Conservation (phyloP, 2,329 filamentous ascomycete species). For the Penicillium glabrum region DNA sequence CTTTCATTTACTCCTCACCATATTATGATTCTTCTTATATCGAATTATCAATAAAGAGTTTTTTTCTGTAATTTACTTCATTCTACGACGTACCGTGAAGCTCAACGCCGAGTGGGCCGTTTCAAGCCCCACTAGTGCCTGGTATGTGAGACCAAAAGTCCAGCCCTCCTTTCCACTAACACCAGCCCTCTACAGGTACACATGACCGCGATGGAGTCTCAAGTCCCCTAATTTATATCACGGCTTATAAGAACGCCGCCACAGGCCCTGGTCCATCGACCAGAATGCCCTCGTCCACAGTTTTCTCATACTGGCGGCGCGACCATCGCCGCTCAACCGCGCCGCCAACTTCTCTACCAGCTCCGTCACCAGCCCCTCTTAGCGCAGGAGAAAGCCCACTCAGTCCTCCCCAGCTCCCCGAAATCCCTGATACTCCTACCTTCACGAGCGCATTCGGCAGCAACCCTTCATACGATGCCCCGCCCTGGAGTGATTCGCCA, state of each 20-base stretch:
- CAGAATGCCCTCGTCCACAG: constrained; percentile 38
- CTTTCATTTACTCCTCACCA: neutral
- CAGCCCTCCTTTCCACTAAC: constrained; percentile 13
- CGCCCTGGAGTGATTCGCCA: constrained; percentile 22
- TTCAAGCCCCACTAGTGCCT: constrained; percentile 17
- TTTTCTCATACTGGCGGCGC: constrained; percentile 43
- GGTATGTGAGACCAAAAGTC: constrained; percentile 19
- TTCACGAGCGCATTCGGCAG: constrained; percentile 30
- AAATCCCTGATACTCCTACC: constrained; percentile 29
- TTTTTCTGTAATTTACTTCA: neutral
- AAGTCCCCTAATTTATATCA: constrained; percentile 9
- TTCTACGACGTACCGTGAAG: neutral
- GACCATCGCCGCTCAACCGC: constrained; percentile 38
- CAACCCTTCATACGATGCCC: constrained; percentile 19
- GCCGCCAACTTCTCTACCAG: constrained; percentile 26
- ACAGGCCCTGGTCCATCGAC: constrained; percentile 11
- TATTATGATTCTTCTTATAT: neutral
- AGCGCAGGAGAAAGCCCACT: constrained; percentile 18
- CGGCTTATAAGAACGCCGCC: constrained; percentile 13
- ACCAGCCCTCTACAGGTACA: constrained; percentile 12
- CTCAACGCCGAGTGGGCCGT: constrained; percentile 9
- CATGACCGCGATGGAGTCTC: constrained; percentile 18
- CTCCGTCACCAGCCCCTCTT: constrained; percentile 21
- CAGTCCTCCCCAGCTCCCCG: constrained; percentile 34
- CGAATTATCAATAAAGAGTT: neutral